A percentile compares a stretch with the other conserved stretches of the same genome.
Conservation (phyloP, 805 yeast species). For the Candida xyloterini region DNA sequence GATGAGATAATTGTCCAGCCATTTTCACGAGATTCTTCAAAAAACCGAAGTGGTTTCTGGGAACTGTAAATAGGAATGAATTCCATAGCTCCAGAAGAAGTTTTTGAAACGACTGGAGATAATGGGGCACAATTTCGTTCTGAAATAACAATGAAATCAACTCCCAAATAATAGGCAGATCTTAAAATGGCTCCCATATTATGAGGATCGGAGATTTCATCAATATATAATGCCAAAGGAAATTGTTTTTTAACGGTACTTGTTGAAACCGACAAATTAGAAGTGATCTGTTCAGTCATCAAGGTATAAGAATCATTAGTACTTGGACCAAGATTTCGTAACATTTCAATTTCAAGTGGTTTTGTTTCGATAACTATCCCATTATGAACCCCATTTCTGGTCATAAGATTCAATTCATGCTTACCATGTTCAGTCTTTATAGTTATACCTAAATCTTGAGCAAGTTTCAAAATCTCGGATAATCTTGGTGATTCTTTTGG, state of each 20-base stretch:
- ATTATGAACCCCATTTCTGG: conserved; percentile 74
- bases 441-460: conserved; percentile 41
- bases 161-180: conserved; percentile 80
- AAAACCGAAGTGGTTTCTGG: conserved; percentile 57
- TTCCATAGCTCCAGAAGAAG: conserved; percentile 84
- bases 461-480: conserved; percentile 44
- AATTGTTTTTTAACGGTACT: conserved; percentile 23
- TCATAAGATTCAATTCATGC: conserved; percentile 56
- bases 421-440: conserved; percentile 33
- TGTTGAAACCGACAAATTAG: not conserved
- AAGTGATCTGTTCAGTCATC: conserved; percentile 17
- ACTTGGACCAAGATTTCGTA: conserved; percentile 22
- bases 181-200: conserved; percentile 82
- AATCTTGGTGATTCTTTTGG: conserved; percentile 30
- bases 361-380: conserved; percentile 72
- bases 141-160: conserved; percentile 70
- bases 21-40: conserved; percentile 49
- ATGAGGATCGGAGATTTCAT: conserved; percentile 82
- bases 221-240: conserved; percentile 75
- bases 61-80: conserved; percentile 58
- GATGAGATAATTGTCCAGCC: conserved; percentile 77
- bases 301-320: conserved; percentile 19
- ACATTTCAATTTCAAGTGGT: conserved; percentile 39
- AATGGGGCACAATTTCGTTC: conserved; percentile 69
- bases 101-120: conserved; percentile 74